A percentile compares a stretch with the other conserved stretches of the same genome.
Evolutionary conservation across 2,329 filamentous ascomycete species (phyloP).

Genomic region (Alternaria sp.): DNA sequence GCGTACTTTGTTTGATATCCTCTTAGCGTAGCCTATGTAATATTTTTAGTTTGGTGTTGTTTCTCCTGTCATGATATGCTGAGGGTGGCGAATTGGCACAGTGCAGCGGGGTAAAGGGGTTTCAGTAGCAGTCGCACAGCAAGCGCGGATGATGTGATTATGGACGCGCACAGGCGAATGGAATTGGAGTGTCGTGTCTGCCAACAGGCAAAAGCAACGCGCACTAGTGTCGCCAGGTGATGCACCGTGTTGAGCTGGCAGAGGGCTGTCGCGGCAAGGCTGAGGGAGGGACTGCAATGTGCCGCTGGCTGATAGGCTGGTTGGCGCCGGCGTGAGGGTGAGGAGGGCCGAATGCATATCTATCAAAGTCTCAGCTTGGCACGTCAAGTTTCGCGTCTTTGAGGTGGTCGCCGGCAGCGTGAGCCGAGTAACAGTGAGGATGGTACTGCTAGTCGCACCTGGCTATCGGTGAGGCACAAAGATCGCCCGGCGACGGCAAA

Average conservation of each 20-base stretch:
- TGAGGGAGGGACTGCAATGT: conserved; percentile 18
- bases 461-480: not conserved
- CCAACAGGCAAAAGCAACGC: conserved; percentile 1
- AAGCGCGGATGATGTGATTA: not conserved
- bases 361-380: conserved; percentile 6
- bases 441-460: not conserved
- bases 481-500: conserved; percentile 13
- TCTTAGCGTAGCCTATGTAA: not conserved
- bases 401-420: not conserved
- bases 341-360: conserved; percentile 16
- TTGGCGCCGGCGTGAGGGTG: conserved; percentile 2
- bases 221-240: conserved; percentile 3
- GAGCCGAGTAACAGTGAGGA: not conserved
- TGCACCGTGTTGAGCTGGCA: conserved; percentile 11
- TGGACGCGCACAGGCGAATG: not conserved
- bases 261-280: conserved; percentile 9
- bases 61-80: not conserved
- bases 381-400: conserved; percentile 1
- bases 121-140: not conserved
- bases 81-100: not conserved
- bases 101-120: conserved; percentile 1
- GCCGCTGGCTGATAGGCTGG: conserved; percentile 23
- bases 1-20: not conserved
- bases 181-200: not conserved
- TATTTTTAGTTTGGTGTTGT: not conserved